Evolutionary conservation across 495 filamentous ascomycete species (phyloP).

Genomic region (Neurospora africana): DNA sequence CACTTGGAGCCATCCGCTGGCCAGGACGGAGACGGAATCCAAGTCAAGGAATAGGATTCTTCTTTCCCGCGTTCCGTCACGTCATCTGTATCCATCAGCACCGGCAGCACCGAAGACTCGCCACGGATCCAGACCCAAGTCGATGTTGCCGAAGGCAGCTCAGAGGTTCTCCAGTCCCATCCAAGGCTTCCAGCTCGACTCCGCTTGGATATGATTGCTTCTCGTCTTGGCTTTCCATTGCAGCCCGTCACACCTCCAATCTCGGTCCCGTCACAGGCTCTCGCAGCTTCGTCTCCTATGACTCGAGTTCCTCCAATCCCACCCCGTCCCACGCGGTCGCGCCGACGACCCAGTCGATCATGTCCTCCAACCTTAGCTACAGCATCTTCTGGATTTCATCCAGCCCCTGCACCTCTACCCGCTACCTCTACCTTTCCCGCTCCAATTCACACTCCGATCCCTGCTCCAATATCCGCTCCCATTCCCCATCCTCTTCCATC

Average conservation of each 20-base stretch:
- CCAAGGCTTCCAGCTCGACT: background rate
- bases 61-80: background rate
- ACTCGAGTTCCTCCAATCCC: background rate
- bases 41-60: background rate
- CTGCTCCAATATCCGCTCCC: background rate
- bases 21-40: background rate
- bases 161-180: background rate
- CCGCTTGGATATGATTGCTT: background rate
- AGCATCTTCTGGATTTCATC: background rate
- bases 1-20: background rate
- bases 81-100: no score
- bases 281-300: fast-evolving
- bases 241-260: background rate
- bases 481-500: background rate
- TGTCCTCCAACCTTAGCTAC: background rate
- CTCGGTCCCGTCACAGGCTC: background rate
- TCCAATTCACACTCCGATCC: background rate
- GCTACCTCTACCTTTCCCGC: background rate
- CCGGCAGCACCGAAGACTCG: background rate
- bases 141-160: background rate
- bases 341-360: background rate
- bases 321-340: background rate
- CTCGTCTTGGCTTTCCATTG: background rate
- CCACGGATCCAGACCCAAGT: background rate
- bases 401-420: background rate